Evolutionary conservation across 495 filamentous ascomycete species (phyloP).

Genomic region (Penicillium verhagenii): DNA sequence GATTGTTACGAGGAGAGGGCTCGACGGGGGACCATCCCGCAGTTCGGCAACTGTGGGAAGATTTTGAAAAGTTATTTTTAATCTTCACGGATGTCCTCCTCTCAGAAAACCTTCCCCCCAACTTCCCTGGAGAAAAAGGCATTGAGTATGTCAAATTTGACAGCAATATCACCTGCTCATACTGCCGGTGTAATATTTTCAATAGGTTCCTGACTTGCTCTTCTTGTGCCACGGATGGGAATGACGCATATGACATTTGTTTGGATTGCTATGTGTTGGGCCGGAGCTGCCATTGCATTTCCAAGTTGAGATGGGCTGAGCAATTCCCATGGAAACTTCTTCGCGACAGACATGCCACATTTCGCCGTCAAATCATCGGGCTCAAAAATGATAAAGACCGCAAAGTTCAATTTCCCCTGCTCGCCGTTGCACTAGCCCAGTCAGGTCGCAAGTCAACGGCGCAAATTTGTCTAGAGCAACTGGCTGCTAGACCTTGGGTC

Average conservation of each 20-base stretch:
- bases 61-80: constrained; percentile 75
- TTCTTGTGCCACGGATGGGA: constrained; percentile 61
- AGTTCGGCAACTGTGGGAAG: constrained; percentile 64
- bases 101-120: constrained; percentile 77
- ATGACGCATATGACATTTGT: constrained; percentile 89
- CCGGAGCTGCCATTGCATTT: constrained; percentile 83
- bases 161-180: constrained; percentile 89
- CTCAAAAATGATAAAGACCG: constrained; percentile 57
- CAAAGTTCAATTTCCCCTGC: constrained; percentile 50
- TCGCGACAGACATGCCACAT: constrained; percentile 72
- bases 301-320: constrained; percentile 84
- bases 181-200: constrained; percentile 94
- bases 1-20: constrained; percentile 50
- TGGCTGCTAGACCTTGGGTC: constrained; percentile 66
- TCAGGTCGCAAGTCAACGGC: constrained; percentile 74
- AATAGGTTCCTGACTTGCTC: constrained; percentile 94
- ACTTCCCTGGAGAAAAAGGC: constrained; percentile 53
- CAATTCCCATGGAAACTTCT: constrained; percentile 84
- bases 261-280: constrained; percentile 97
- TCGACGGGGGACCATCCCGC: constrained; percentile 45
- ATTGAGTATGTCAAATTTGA: constrained; percentile 76
- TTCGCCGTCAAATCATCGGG: constrained; percentile 72
- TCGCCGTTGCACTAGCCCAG: constrained; percentile 62
- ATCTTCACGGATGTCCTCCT: constrained; percentile 76
- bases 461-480: constrained; percentile 85